phyloP scores from a whole-genome alignment of 371 early-diverging fungal genomes.

The Syncephalastrum contaminatum region DNA sequence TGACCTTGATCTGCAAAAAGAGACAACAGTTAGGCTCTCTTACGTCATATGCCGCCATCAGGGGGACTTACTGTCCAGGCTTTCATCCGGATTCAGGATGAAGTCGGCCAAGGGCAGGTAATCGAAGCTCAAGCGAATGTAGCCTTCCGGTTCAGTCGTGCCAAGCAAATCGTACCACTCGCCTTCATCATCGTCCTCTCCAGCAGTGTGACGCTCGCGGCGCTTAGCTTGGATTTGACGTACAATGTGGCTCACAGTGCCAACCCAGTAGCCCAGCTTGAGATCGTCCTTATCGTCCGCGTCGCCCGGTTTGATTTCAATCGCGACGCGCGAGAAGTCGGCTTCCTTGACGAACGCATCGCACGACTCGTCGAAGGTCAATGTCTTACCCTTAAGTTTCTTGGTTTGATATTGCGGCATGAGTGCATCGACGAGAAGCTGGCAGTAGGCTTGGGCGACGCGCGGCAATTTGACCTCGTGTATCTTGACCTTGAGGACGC shows the following conservation, averaged over 20 bases:
- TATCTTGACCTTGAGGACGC: conserved; percentile 38
- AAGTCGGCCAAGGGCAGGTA: conserved; percentile 50
- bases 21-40: too few species aligned
- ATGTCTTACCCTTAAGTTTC: conserved; percentile 31
- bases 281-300: conserved; percentile 30
- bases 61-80: conserved; percentile 53
- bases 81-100: conserved; percentile 55
- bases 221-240: conserved; percentile 34
- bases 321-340: conserved; percentile 59
- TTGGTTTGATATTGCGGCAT: conserved; percentile 43
- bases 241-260: conserved; percentile 27
- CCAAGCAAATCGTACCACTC: conserved; percentile 43
- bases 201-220: conserved; percentile 1
- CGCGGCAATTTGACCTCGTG: conserved; percentile 38
- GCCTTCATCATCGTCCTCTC: conserved; percentile 17
- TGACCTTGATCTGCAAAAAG: conserved; percentile 46
- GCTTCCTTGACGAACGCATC: conserved; percentile 63
- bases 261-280: conserved; percentile 42
- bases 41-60: conserved; percentile 2
- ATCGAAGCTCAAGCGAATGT: conserved; percentile 51
- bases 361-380: conserved; percentile 40
- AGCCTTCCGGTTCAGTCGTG: conserved; percentile 30
- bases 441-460: conserved; percentile 27
- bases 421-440: conserved; percentile 37
- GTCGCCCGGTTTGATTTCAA: conserved; percentile 45